Evolutionary conservation across 305 asterid genomes (phyloP).

Genomic region (Petunia hybrid): DNA sequence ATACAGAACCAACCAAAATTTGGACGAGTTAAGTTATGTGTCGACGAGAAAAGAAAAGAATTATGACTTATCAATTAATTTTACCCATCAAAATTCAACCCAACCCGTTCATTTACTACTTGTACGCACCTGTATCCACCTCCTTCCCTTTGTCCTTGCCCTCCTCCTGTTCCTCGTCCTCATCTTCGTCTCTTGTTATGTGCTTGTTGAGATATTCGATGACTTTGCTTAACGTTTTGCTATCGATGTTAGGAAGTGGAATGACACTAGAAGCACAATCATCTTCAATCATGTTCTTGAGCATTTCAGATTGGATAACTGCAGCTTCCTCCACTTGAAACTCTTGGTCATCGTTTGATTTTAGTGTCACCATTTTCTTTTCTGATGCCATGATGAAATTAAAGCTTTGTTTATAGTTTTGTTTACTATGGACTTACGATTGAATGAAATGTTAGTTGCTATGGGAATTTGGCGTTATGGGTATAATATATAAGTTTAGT

Average conservation of each 20-base stretch:
- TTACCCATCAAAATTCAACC: not conserved
- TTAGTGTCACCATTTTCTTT: slow-evolving; percentile 3
- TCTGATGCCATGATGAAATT: slow-evolving; percentile 10
- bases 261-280: slow-evolving; percentile 18
- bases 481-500: not conserved
- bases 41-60: too few species aligned
- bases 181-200: not conserved
- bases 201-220: slow-evolving; percentile 29
- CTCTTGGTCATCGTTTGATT: slow-evolving; percentile 20
- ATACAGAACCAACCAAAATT: too few species aligned
- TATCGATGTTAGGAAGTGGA: slow-evolving; percentile 18
- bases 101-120: not conserved
- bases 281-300: slow-evolving; percentile 32
- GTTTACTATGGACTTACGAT: not conserved
- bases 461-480: not conserved
- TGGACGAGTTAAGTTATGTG: not conserved
- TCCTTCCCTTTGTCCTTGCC: not conserved
- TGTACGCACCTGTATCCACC: not conserved
- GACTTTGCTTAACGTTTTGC: not conserved
- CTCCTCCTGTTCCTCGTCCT: not conserved
- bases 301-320: slow-evolving; percentile 17
- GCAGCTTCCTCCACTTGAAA: slow-evolving; percentile 31
- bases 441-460: not conserved
- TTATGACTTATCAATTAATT: too few species aligned
- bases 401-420: too few species aligned